phyloP scores from a whole-genome alignment of 495 filamentous ascomycete species.

The Penicillium soppii region DNA sequence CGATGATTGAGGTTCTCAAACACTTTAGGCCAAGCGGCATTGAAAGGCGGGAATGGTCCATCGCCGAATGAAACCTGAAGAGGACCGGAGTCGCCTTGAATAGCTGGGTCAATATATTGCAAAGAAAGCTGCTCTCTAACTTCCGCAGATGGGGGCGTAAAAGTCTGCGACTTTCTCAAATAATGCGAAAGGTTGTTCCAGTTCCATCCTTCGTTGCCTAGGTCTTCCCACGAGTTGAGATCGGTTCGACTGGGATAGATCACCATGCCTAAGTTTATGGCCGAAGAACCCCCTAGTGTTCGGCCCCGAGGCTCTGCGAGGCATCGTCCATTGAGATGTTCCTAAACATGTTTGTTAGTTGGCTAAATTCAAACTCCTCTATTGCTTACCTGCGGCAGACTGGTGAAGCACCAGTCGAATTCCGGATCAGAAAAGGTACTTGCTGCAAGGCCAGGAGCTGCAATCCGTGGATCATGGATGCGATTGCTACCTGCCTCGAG shows the following conservation, averaged over 20 bases:
- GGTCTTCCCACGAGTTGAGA: conserved; percentile 48
- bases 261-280: conserved; percentile 44
- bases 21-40: conserved; percentile 24
- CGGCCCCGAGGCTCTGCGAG: conserved; percentile 35
- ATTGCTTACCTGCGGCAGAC: conserved; percentile 46
- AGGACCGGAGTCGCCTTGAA: conserved; percentile 20
- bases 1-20: conserved; percentile 21
- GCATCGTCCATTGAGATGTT: conserved; percentile 18
- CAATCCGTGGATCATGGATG: conserved; percentile 38
- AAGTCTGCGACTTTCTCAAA: conserved; percentile 19
- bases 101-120: too few relatives aligned
- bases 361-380: not conserved
- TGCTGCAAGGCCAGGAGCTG: conserved; percentile 38
- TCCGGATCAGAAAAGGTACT: conserved; percentile 42
- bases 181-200: conserved; percentile 49
- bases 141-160: conserved; percentile 7
- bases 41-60: conserved; percentile 13
- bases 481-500: conserved; percentile 54
- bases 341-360: conserved; percentile 6
- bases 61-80: conserved; percentile 26
- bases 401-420: conserved; percentile 54
- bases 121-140: not conserved
- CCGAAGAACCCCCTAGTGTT: conserved; percentile 55
- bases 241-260: conserved; percentile 31
- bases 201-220: conserved; percentile 56